Base-by-base conservation (phyloP, 164 flowering plant genomes). In the Umbilicus rupestris region DNA sequence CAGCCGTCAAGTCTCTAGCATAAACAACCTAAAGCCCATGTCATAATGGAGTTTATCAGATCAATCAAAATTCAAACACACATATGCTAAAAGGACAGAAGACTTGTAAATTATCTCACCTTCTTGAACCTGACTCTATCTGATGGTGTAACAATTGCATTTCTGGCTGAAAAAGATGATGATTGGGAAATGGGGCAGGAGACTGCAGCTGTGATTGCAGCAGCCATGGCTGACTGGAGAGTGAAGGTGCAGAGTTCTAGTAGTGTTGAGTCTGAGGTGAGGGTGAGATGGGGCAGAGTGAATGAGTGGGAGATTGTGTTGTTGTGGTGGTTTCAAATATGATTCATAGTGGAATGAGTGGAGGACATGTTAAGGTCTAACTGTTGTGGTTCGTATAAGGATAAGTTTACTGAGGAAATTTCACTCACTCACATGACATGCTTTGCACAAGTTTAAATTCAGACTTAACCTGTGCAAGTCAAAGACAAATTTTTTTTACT, bases 121-220 rank as follows among this genome's bases (percentile, higher is more conserved):
- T 74, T 49, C 7, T 20, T 81, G 72, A 88, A 80, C 75, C 71
- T 70, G 75, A 89, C 74, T 73, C 88, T 81, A 3, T 88, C 93
- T 5, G 85, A 65, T 14, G 85, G 55, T 49, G 55, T 26, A 49
- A 49, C 72, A 74, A 77, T 66, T 70, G 76, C 35, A 31, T 81
- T 79, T 20, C 55, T 49, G 37, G 85, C 81, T 45, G 85, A 69
- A 74, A 84, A 82, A 66, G 84, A 35, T 22, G 95, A 39, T 45
- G 95, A 82, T 57, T 90, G 90, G 55, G 96, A 74, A 24, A 95
- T 75, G 5, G 96, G 88, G 15, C 87, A 78, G 66, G 92, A 81
- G 68, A 85, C 92, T 70, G 94, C 87, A 76, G 96, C 92, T 73
- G 85, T 82, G 7, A 88, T 79, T 68, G 96, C 90, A 78, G 92